A percentile compares a stretch with the other conserved stretches of the same genome.
Conservation (phyloP, 2,329 filamentous ascomycete genomes). For the Penicillium expansum region DNA sequence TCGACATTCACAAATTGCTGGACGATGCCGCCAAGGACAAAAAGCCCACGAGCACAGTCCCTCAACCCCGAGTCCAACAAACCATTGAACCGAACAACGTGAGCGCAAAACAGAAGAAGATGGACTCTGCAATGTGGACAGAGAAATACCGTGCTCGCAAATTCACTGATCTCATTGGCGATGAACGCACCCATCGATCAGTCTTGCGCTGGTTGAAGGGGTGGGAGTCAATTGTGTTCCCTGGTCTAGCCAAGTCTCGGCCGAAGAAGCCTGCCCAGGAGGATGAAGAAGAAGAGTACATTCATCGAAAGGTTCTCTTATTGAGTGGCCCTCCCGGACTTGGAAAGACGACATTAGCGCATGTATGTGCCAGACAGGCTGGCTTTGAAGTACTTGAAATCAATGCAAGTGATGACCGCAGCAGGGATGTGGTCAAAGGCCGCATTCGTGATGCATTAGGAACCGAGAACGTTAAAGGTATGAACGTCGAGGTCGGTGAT, state of each 20-base stretch:
- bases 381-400: constrained; percentile 97
- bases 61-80: constrained; percentile 24
- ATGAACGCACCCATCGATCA: constrained; percentile 86
- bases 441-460: constrained; percentile 87
- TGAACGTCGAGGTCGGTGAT: constrained; percentile 47
- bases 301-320: constrained; percentile 82
- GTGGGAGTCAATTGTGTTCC: constrained; percentile 93
- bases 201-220: constrained; percentile 91
- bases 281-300: constrained; percentile 66
- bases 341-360: constrained; percentile 92
- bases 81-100: constrained; percentile 33
- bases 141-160: constrained; percentile 93
- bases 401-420: constrained; percentile 95
- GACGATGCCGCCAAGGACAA: constrained; percentile 64
- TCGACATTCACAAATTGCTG: constrained; percentile 83
- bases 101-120: constrained; percentile 29
- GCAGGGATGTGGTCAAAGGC: constrained; percentile 82
- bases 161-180: constrained; percentile 90
- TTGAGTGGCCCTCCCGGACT: constrained; percentile 88
- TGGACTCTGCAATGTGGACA: constrained; percentile 68
- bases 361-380: constrained; percentile 91
- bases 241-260: constrained; percentile 64
- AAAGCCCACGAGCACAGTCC: constrained; percentile 20
- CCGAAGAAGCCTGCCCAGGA: constrained; percentile 45
- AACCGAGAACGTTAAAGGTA: constrained; percentile 85